Evolutionary conservation across 192 early-diverging fungal species (phyloP).

Genomic region (Coemansia guatemalensis): DNA sequence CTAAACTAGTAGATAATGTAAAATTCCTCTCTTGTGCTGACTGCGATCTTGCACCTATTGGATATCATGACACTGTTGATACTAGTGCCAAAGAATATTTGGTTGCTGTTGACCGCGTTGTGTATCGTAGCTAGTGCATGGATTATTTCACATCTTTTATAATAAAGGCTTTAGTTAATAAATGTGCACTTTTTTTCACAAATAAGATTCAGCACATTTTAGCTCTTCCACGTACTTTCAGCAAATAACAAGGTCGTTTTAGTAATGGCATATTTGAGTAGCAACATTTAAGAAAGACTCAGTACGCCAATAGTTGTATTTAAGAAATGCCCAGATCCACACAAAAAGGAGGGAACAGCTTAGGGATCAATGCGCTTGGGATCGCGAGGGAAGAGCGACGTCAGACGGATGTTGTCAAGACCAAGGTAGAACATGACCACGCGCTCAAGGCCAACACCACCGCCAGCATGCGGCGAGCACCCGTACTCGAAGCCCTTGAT

Average conservation of each 20-base stretch:
- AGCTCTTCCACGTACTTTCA: too few relatives aligned
- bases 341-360: slow-evolving; percentile 14
- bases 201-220: too few relatives aligned
- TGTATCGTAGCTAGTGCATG: slow-evolving; percentile 49
- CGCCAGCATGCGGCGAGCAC: slow-evolving; percentile 96
- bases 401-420: slow-evolving; percentile 90
- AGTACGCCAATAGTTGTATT: neutral
- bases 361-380: slow-evolving; percentile 89
- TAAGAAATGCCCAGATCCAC: neutral
- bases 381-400: slow-evolving; percentile 96
- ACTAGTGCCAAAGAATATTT: slow-evolving; percentile 54
- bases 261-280: too few relatives aligned
- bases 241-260: neutral
- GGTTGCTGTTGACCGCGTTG: slow-evolving; percentile 59
- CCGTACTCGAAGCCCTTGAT: slow-evolving; percentile 96
- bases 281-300: too few relatives aligned
- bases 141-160: too few relatives aligned
- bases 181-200: too few relatives aligned
- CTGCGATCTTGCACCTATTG: slow-evolving; percentile 72
- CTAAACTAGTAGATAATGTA: slow-evolving; percentile 55
- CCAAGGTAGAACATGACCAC: slow-evolving; percentile 96
- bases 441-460: slow-evolving; percentile 95
- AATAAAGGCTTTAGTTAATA: too few relatives aligned
- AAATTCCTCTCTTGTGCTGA: slow-evolving; percentile 76
- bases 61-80: slow-evolving; percentile 60